Base-by-base conservation (phyloP, 305 asterid genomes). In the Solanum hybrid region DNA sequence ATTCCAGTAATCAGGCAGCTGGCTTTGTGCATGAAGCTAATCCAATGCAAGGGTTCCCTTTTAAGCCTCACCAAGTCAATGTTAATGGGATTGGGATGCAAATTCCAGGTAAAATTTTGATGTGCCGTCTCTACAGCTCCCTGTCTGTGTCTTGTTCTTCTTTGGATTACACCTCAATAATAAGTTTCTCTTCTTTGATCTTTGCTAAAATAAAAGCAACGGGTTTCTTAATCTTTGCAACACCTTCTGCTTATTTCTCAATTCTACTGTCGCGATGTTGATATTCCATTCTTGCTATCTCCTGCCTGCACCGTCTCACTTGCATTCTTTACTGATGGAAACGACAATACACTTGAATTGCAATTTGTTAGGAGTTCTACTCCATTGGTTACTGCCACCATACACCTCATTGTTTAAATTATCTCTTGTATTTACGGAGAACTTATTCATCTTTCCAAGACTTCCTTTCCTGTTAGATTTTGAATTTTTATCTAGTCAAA, bases 11-110 rank as follows among this genome's bases (percentile, higher is more conserved):
- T 92, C 98, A 92, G 90, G 77, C 93, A 75, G 79, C 95, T 88
- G 92, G 93, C 89, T 89, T 94, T 87, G 79, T 91, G 89, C 98
- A 91, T 88, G 99, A 94, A 66, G 90, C 90, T 90, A 95, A 92
- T 91, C 94, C 93, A n/a, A 92, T 92, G 94, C 97, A 93, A 90
- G 95, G 95, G 76, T 93, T 92, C 86, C 94, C 99, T 13, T 92
- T 92, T 45, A 95, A 94, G 69, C 93, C 95, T 82, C 95, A 82
- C 81, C 94, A 90, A 73, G 96, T 95, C 87, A 93, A 91, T 90
- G 79, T 91, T 88, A 93, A 93, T 86, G 92, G 92, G 81, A 90
- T 84, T 78, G 97, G 97, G 81, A 92, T 94, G 90, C 95, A 94
- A 35, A 84, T 93, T 88, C 94, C 96, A 91, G 99, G 99, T 97